phyloP scores from a whole-genome alignment of 371 early-diverging fungal species.

The Saksenaea oblongispora region DNA sequence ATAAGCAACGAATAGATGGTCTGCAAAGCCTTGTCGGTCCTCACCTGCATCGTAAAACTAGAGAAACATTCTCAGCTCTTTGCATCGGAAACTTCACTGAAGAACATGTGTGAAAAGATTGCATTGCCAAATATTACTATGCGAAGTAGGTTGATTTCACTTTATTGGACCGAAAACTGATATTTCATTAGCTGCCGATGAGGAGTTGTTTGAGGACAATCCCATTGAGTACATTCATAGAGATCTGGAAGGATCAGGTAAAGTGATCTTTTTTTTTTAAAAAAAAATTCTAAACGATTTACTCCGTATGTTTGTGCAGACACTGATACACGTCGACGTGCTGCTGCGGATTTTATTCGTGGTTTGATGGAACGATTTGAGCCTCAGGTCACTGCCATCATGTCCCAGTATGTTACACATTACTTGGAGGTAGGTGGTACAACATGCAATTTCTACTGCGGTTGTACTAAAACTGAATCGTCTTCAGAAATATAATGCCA shows the following conservation, averaged over 20 bases:
- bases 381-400: conserved; percentile 79
- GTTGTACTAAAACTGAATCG: neutral
- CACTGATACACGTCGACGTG: conserved; percentile 88
- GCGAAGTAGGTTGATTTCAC: conserved; percentile 52
- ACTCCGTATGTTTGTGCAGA: conserved; percentile 40
- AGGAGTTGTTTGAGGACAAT: conserved; percentile 95
- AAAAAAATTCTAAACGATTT: neutral
- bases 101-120: conserved; percentile 85
- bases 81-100: conserved; percentile 65
- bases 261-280: neutral
- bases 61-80: conserved; percentile 74
- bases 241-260: conserved; percentile 91
- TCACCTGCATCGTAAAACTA: conserved; percentile 86
- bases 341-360: conserved; percentile 90
- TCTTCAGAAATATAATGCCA: conserved; percentile 63
- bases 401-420: conserved; percentile 72
- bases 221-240: conserved; percentile 92
- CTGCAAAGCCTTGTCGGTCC: conserved; percentile 84
- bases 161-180: neutral
- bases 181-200: conserved; percentile 70
- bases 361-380: conserved; percentile 90
- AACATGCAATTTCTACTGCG: neutral
- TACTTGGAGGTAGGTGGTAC: conserved; percentile 60
- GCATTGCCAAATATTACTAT: conserved; percentile 91
- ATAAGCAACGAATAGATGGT: conserved; percentile 62